A percentile compares a stretch with the other conserved stretches of the same genome.
Conservation (phyloP, 2,329 filamentous ascomycete genomes). For the Nothophaeocryptopus gaeumannii region DNA sequence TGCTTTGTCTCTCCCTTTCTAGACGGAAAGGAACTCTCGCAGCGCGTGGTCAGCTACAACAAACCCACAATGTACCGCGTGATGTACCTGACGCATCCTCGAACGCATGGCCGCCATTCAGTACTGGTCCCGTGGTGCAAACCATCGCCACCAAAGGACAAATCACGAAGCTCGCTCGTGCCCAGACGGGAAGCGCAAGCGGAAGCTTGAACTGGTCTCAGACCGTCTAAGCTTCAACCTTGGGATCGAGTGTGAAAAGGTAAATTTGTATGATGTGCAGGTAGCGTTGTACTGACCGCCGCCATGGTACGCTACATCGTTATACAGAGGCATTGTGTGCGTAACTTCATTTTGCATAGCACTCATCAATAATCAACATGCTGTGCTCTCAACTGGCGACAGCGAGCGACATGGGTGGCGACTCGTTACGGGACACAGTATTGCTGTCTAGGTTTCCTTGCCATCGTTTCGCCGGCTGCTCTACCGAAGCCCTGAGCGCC, state of each 20-base stretch:
- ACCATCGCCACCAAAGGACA: neutral
- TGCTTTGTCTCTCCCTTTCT: constrained; percentile 7
- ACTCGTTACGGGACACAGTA: too few species aligned
- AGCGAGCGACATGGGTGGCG: neutral
- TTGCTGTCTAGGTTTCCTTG: neutral
- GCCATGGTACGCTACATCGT: constrained; percentile 2
- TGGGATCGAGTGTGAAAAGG: constrained; percentile 8
- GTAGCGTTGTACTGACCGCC: constrained; percentile 5
- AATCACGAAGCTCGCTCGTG: constrained; percentile 6
- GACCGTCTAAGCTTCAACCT: constrained; percentile 5
- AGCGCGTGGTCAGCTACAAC: constrained; percentile 5
- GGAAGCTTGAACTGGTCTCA: constrained; percentile 11
- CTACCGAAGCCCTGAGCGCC: constrained; percentile 4
- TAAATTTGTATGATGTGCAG: constrained; percentile 4
- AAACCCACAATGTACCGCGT: constrained; percentile 2
- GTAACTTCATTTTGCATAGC: neutral
- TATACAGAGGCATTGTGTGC: constrained; percentile 3
- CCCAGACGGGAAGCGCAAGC: constrained; percentile 5
- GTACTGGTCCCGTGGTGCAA: neutral
- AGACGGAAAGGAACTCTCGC: constrained; percentile 1
- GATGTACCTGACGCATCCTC: neutral
- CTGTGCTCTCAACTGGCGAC: neutral
- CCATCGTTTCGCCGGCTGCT: constrained; percentile 10
- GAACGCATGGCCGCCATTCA: too few species aligned
- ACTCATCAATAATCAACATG: neutral